phyloP scores from a whole-genome alignment of 2,329 filamentous ascomycete genomes.

The Penicillium occitanis region DNA sequence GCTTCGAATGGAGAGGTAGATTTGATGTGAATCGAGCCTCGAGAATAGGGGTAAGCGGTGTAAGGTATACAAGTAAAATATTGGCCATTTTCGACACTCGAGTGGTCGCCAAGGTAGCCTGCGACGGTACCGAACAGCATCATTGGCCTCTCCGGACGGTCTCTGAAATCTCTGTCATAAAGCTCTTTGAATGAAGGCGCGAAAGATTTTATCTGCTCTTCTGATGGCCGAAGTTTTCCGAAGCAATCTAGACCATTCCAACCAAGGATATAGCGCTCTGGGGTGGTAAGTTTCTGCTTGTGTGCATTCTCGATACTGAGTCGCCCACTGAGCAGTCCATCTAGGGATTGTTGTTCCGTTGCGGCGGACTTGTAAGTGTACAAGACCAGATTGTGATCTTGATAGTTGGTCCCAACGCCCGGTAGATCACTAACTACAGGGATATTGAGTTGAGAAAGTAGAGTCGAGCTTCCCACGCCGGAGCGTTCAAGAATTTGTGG shows the following conservation, averaged over 20 bases:
- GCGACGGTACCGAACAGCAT: not conserved
- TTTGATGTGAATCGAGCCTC: slow-evolving; percentile 10
- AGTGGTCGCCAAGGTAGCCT: slow-evolving; percentile 10
- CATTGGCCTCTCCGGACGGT: slow-evolving; percentile 9
- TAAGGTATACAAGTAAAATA: slow-evolving; percentile 2
- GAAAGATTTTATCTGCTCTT: slow-evolving; percentile 2
- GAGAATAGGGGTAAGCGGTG: slow-evolving; percentile 15
- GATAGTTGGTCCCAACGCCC: slow-evolving; percentile 7
- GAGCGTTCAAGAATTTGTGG: slow-evolving; percentile 13
- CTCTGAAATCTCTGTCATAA: slow-evolving; percentile 8
- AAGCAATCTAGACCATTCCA: slow-evolving; percentile 10
- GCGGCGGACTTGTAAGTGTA: slow-evolving; percentile 11
- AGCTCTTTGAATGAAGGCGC: not conserved
- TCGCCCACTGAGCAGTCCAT: slow-evolving; percentile 9
- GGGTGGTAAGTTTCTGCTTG: not conserved
- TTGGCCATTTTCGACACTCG: slow-evolving; percentile 3
- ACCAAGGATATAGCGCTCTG: slow-evolving; percentile 9
- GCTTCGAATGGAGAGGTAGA: not conserved
- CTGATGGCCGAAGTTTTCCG: slow-evolving; percentile 15
- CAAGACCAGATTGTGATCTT: slow-evolving; percentile 10
- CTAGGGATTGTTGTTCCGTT: slow-evolving; percentile 4
- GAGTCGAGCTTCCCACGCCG: slow-evolving; percentile 1
- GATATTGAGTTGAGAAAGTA: not conserved
- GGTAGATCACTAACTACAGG: slow-evolving; percentile 8
- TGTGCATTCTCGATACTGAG: not conserved